Evolutionary conservation across 306 rosid genomes (phyloP).

Genomic region (Cucurbita pepo): DNA sequence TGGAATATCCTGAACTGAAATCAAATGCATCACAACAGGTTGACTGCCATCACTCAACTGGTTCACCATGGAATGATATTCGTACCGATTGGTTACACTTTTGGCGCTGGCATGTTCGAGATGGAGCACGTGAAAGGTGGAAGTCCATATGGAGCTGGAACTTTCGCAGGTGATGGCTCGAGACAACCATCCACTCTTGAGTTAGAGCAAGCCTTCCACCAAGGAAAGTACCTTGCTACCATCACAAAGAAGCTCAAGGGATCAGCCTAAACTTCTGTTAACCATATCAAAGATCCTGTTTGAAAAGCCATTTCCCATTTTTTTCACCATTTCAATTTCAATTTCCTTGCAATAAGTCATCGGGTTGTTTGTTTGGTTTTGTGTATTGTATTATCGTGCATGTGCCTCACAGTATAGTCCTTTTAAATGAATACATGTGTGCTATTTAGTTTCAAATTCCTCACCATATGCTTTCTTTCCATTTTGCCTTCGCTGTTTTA

Average conservation of each 20-base stretch:
- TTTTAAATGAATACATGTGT: neutral
- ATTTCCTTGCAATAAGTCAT: constrained; percentile 17
- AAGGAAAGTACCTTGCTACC: constrained; percentile 72
- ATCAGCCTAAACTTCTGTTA: constrained; percentile 23
- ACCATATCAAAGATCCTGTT: constrained; percentile 6
- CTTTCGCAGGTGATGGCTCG: constrained; percentile 82
- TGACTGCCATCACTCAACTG: constrained; percentile 93
- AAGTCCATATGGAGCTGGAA: constrained; percentile 94
- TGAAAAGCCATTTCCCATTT: constrained; percentile 24
- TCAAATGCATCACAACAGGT: constrained; percentile 20
- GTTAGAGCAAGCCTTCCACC: constrained; percentile 84
- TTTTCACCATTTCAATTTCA: constrained; percentile 18
- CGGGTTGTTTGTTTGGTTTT: constrained; percentile 10
- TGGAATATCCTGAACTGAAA: neutral
- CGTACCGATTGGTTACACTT: constrained; percentile 83
- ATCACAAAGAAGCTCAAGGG: constrained; percentile 91
- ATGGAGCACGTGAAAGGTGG: constrained; percentile 93
- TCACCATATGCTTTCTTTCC: neutral
- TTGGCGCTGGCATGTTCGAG: constrained; percentile 92
- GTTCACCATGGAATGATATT: constrained; percentile 90
- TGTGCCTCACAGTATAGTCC: constrained; percentile 27
- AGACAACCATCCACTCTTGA: constrained; percentile 75
- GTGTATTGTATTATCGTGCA: constrained; percentile 18
- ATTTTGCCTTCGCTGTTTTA: neutral
- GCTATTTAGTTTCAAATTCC: constrained; percentile 5